Conservation (phyloP, 129 eudicot genomes). For the Escallonia rubra region DNA sequence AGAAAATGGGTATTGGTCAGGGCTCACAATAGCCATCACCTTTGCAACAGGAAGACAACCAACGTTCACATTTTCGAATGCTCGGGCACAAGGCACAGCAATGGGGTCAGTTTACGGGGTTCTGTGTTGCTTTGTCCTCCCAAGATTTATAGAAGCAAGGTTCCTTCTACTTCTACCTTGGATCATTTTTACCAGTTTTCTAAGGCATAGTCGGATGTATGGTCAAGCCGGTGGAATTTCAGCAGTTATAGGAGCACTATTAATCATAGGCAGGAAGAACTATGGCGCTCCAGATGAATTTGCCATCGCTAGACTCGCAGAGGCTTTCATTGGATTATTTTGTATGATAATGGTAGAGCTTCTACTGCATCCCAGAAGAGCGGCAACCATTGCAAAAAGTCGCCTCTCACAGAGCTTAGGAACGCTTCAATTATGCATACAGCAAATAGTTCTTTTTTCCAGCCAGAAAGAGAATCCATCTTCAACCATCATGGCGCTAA, state of each 20-base stretch:
- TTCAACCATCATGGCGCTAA: constrained; percentile 14
- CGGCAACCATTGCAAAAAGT: constrained; percentile 55
- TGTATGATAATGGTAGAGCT: constrained; percentile 56
- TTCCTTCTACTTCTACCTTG: constrained; percentile 69
- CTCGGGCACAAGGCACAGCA: constrained; percentile 86
- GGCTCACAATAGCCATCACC: constrained; percentile 76
- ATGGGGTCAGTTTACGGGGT: constrained; percentile 82
- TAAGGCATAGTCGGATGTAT: constrained; percentile 64
- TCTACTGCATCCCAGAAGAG: constrained; percentile 47
- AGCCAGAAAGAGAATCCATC: constrained; percentile 12
- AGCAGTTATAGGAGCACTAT: constrained; percentile 70
- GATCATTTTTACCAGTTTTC: constrained; percentile 68
- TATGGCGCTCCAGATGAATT: constrained; percentile 64
- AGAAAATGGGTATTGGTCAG: constrained; percentile 79
- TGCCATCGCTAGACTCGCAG: constrained; percentile 69
- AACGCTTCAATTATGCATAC: constrained; percentile 43
- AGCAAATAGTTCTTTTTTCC: constrained; percentile 15
- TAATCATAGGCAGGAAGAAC: constrained; percentile 67
- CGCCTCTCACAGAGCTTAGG: constrained; percentile 36
- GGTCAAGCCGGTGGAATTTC: constrained; percentile 75
- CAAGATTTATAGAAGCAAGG: constrained; percentile 31
- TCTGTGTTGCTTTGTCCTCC: constrained; percentile 50
- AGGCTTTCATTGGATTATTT: constrained; percentile 66
- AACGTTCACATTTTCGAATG: constrained; percentile 56
- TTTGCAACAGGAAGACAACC: constrained; percentile 58